A percentile compares a stretch with the other conserved stretches of the same genome.
These are phyloP conservation scores for maize (Zea mays) DNA, from an alignment of 176 grass and related monocot genomes.

Conservation along the genomic window DNA sequence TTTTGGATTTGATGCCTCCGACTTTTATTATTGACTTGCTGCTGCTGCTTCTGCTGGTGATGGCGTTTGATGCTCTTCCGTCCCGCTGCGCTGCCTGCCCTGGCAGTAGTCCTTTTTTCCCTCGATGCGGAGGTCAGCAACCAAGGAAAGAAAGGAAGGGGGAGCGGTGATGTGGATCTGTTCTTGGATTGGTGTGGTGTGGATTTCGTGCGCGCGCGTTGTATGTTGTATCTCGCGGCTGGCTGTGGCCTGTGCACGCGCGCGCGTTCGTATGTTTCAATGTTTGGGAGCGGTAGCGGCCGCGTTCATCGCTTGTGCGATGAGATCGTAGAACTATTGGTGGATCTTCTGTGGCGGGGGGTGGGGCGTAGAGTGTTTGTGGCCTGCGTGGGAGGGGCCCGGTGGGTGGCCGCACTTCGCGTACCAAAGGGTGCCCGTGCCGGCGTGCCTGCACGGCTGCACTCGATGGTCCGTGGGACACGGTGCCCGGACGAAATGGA, in stretches of 20 bases:
- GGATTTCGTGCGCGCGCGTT: conserved; percentile 29
- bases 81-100: not conserved
- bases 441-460: not conserved
- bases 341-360: conserved; percentile 37
- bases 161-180: conserved; percentile 17
- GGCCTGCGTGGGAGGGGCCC: not conserved
- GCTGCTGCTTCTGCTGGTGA: not conserved
- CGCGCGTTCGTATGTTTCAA: conserved; percentile 10
- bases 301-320: conserved; percentile 19
- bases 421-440: conserved; percentile 4
- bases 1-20: conserved; percentile 41
- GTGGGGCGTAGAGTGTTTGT: not conserved
- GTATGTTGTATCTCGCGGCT: conserved; percentile 15
- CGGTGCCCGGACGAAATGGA: too few species aligned
- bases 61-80: conserved; percentile 34
- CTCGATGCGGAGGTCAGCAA: conserved; percentile 1
- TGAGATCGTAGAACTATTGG: conserved; percentile 36
- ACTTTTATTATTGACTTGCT: conserved; percentile 47
- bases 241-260: not conserved
- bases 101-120: conserved; percentile 3
- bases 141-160: not conserved
- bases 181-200: conserved; percentile 15
- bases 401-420: not conserved
- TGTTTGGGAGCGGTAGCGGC: too few species aligned
- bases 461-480: not conserved